Evolutionary conservation across 2,329 filamentous ascomycete genomes (phyloP), one percentile per base, ranked within the genome.

Genomic region (Ceratocystis albifundus): DNA sequence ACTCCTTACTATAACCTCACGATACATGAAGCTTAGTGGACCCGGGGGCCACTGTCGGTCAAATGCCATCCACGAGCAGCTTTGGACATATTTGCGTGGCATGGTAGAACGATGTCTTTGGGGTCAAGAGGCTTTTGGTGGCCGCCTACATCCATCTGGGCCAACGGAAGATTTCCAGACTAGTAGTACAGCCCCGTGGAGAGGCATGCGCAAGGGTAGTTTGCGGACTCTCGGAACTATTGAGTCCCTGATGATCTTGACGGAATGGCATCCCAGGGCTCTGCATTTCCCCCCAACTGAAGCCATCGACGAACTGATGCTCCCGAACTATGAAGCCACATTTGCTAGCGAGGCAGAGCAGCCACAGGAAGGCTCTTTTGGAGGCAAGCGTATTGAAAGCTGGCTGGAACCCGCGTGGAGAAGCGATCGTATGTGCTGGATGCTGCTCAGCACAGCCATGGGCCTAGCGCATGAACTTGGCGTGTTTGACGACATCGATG

Each of bases 391-490:
- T 32, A 94, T 96, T 69, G 91, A 96, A 73, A 93, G 90, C 74
- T 97, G 94, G 90, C 84, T 97, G 3, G 94, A 99, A 74, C 94
- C 94, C 1, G 93, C 90, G 7, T 96, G 93, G 90, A 83, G 93
- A 71, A 90, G 88, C 70, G 93, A 96, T 72, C 88, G 91, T 65
- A 96, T 96, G 89, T 96, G 90, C 73, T 96, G 93, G 93, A 96
- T 96, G 90, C 79, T 97, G 15, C 81, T 97, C 36, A 95, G 90
- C 72, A 95, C 91, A 46, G 91, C 90, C 15, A 89, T 93, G 79
- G 89, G 91, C 0, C 79, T 97, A 46, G 90, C 89, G 0, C 96
- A 96, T 70, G 94, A 99, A 75, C 84, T 99, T 41, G 94, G 94
- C 10, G 90, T 99, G 1, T 99, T 97, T 71, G 94, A 97, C 70